Conservation (phyloP, 441 rosid genomes). For the Viola pubescens region DNA sequence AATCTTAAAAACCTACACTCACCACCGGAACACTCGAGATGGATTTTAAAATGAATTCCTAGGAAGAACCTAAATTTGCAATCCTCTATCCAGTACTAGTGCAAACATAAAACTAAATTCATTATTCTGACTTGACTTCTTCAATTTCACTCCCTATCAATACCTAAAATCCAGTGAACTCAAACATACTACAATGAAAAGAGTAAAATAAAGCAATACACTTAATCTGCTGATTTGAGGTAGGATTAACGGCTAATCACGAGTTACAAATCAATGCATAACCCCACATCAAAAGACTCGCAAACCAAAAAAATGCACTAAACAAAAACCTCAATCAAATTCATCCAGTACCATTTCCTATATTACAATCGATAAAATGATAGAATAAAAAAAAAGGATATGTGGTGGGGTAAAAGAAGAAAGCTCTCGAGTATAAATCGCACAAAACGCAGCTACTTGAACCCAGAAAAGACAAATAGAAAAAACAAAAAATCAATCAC, state of each 20-base stretch:
- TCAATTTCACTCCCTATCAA: background rate
- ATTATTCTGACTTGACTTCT: background rate
- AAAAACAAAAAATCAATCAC: background rate
- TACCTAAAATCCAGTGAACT: background rate
- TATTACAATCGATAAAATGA: too few species aligned
- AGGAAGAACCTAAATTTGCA: background rate
- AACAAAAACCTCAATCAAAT: background rate
- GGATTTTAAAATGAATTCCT: background rate
- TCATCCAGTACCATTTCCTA: too few species aligned
- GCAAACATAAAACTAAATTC: background rate
- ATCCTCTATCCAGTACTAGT: background rate
- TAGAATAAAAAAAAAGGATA: too few species aligned
- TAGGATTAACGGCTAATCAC: too few species aligned
- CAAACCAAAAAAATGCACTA: background rate
- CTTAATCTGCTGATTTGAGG: background rate
- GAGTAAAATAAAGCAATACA: background rate
- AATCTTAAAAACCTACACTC: conserved; percentile 11
- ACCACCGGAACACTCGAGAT: background rate
- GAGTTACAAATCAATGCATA: too few species aligned
- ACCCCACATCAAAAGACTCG: too few species aligned
- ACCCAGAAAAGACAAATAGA: background rate
- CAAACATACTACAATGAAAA: background rate
- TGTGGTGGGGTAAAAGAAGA: too few species aligned
- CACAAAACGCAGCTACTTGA: background rate
- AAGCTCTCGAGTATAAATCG: background rate